These are phyloP conservation scores for Chaetomium sp. DNA, from an alignment of 2,329 filamentous ascomycete species.

Conservation along the genomic window DNA sequence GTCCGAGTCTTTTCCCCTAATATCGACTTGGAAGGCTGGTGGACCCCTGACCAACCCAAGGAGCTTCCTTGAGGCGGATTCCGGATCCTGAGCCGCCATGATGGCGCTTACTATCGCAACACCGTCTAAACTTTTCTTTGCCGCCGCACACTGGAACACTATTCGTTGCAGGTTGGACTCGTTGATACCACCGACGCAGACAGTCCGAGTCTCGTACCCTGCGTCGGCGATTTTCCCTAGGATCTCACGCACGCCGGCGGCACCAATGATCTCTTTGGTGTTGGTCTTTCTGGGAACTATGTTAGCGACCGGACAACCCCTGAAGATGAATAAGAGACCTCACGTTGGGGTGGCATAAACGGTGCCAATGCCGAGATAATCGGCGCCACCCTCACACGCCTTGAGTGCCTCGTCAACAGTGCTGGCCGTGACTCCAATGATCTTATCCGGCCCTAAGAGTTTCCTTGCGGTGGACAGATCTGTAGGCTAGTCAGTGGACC, in stretches of 20 bases:
- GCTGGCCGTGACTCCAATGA: conserved; percentile 87
- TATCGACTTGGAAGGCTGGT: conserved; percentile 36
- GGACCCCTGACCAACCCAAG: conserved; percentile 54
- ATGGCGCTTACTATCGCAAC: conserved; percentile 90
- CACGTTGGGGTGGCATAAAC: conserved; percentile 80
- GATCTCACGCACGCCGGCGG: conserved; percentile 69
- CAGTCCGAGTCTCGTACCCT: conserved; percentile 58
- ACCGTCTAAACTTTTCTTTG: conserved; percentile 68
- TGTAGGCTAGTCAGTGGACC: conserved; percentile 35
- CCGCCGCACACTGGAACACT: conserved; percentile 64
- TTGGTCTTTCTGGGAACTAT: conserved; percentile 66
- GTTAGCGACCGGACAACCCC: conserved; percentile 5
- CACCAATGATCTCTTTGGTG: conserved; percentile 78
- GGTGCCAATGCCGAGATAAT: conserved; percentile 90
- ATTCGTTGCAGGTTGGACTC: conserved; percentile 73
- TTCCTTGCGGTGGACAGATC: conserved; percentile 66
- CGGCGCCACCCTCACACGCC: conserved; percentile 75
- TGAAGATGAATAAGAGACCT: conserved; percentile 28
- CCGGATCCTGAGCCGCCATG: conserved; percentile 70
- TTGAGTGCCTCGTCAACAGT: conserved; percentile 70
- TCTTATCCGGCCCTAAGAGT: conserved; percentile 73
- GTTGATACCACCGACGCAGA: conserved; percentile 90
- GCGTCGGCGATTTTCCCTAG: conserved; percentile 60
- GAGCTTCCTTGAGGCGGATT: conserved; percentile 63
- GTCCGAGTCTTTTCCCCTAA: conserved; percentile 20